Evolutionary conservation across 2,329 filamentous ascomycete genomes (phyloP).

Genomic region (Madurella fahalii): DNA sequence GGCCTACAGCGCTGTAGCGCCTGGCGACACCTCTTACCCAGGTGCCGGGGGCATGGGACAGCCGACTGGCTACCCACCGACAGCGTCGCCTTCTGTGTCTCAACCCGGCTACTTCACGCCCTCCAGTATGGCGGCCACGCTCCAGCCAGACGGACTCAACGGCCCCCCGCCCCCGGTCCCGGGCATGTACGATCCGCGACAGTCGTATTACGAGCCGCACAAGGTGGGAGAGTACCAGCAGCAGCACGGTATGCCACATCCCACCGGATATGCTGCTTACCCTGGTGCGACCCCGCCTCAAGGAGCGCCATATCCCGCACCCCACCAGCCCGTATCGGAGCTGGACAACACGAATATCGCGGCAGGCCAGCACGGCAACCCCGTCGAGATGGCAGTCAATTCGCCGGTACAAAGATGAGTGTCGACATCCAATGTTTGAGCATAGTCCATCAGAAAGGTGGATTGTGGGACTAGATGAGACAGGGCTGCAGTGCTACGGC

Average conservation of each 20-base stretch:
- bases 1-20: conserved; percentile 19
- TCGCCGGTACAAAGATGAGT: neutral
- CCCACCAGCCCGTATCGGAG: conserved; percentile 6
- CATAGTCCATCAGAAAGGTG: too few species aligned
- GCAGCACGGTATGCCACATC: conserved; percentile 3
- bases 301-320: neutral
- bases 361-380: conserved; percentile 11
- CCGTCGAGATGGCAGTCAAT: conserved; percentile 18
- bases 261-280: conserved; percentile 1
- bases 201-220: conserved; percentile 19
- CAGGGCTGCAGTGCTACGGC: neutral
- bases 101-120: conserved; percentile 8
- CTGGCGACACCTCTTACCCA: conserved; percentile 9
- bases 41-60: neutral
- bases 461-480: neutral
- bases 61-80: conserved; percentile 1
- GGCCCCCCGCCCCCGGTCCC: conserved; percentile 1
- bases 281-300: neutral
- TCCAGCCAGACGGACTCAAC: too few species aligned
- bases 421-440: neutral
- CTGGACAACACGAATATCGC: conserved; percentile 8
- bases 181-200: conserved; percentile 11
- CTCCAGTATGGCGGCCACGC: neutral
- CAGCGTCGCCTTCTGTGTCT: conserved; percentile 10
- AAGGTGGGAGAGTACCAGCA: conserved; percentile 11